phyloP scores from a whole-genome alignment of 345 rosid genomes.

The Eutrema heterophyllum region DNA sequence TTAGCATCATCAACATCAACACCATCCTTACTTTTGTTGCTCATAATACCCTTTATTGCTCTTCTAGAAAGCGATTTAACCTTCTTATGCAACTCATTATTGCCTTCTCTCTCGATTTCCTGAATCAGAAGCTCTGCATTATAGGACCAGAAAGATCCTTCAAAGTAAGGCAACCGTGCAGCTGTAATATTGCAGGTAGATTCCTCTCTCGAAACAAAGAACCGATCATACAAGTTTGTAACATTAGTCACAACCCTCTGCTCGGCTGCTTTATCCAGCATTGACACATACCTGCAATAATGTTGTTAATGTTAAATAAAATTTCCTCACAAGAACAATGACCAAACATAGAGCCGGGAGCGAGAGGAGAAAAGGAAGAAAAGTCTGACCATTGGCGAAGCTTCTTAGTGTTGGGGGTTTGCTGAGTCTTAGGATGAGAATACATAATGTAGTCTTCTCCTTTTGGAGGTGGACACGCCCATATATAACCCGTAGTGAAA shows the following conservation, averaged over 20 bases:
- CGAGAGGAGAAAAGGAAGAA: neutral
- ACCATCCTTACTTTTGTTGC: neutral
- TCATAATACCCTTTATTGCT: conserved; percentile 32
- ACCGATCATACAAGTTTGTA: conserved; percentile 45
- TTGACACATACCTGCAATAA: conserved; percentile 35
- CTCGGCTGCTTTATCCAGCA: conserved; percentile 41
- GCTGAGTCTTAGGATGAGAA: conserved; percentile 89
- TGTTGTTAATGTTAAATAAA: conserved; percentile 14
- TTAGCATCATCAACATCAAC: conserved; percentile 34
- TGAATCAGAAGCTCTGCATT: conserved; percentile 36
- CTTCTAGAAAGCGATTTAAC: conserved; percentile 15
- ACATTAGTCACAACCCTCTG: conserved; percentile 28
- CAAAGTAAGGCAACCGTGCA: conserved; percentile 55
- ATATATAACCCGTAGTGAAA: conserved; percentile 77
- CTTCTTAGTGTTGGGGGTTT: conserved; percentile 79
- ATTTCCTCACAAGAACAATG: neutral
- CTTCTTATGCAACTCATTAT: conserved; percentile 19
- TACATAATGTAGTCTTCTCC: conserved; percentile 90
- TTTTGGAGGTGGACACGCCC: conserved; percentile 89
- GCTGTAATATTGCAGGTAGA: conserved; percentile 35
- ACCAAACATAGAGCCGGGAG: neutral
- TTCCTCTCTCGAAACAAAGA: conserved; percentile 34
- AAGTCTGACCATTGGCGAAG: conserved; percentile 47
- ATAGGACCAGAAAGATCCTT: conserved; percentile 51
- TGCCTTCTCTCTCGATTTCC: conserved; percentile 26